Evolutionary conservation across 78 protist species (phyloP), one percentile per base, ranked within the genome.

Genomic region (Emiliania huxleyi): DNA sequence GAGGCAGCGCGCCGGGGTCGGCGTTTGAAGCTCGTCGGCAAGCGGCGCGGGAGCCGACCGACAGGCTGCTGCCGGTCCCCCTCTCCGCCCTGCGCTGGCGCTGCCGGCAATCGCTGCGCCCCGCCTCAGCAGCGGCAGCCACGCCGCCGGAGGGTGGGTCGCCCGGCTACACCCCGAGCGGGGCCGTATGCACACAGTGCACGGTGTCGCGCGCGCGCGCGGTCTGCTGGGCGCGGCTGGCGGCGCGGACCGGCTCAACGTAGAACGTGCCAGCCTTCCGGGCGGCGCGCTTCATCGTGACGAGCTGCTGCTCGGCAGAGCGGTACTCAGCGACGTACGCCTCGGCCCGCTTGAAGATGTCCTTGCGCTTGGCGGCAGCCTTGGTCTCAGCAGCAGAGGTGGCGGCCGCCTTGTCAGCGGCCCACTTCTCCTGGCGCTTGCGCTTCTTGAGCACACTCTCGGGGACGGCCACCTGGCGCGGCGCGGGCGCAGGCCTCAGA

Each of bases 301-400:
- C 69, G 37, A 90, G 91, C 71, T 91, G 77, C 44, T 48, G 40
- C 95, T 97, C 99, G 3, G 38, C 21, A 46, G 11, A 23, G 83
- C 90, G 94, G 98, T 99, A 98, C 96, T 97, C 98, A 92, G 94
- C 73, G 33, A 73, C 97, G 96, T 98, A 98, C 93, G 93, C 69
- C 90, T 93, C 97, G 48, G 99, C 99, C 48, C 97, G 96, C 90
- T 92, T 62, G 93, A 92, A 69, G 55, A 38, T 25, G 25, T 29
- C 45, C 44, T 1, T 18, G 56, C 43, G 81, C 52, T 43, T 44
- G n/a, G 0, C 71, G 75, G 26, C 46, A 48, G 11, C 40, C 81
- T 91, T 29, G 75, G n/a, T 43, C 92, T n/a, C 55, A 11, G 33
- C 95, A 1, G 49, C 56, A n/a, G 33, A 42, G n/a, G 92, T 90